phyloP scores from a whole-genome alignment of 768 basidiomycete genomes.

The Amanita pallidorosea region DNA sequence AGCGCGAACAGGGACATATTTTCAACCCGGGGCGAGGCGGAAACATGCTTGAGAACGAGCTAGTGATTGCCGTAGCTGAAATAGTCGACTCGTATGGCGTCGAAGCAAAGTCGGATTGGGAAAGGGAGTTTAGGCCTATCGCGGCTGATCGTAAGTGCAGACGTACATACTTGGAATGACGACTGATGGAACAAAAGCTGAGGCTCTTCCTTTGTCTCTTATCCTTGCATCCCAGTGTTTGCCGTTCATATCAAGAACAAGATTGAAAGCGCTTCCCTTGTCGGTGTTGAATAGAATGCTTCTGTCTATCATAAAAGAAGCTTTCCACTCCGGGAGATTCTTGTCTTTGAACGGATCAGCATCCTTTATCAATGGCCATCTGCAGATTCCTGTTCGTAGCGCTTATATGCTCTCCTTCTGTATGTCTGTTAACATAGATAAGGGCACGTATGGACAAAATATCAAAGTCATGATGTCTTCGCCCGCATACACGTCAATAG shows the following conservation, averaged over 20 bases:
- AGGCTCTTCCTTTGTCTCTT: slow-evolving; percentile 38
- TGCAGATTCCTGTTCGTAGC: slow-evolving; percentile 21
- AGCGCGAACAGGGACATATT: slow-evolving; percentile 14
- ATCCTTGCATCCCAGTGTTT: slow-evolving; percentile 53
- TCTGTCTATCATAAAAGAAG: slow-evolving; percentile 37
- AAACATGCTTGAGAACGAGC: slow-evolving; percentile 47
- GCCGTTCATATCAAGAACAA: slow-evolving; percentile 39
- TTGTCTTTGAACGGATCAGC: slow-evolving; percentile 18
- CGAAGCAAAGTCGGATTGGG: slow-evolving; percentile 36
- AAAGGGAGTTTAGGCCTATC: slow-evolving; percentile 55
- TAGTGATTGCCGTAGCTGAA: slow-evolving; percentile 63
- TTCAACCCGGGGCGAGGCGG: slow-evolving; percentile 21
- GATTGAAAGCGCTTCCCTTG: slow-evolving; percentile 53
- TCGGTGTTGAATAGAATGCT: slow-evolving; percentile 23
- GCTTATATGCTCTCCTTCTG: not conserved
- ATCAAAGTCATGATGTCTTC: slow-evolving; percentile 16
- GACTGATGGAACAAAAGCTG: slow-evolving; percentile 15
- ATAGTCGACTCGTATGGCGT: slow-evolving; percentile 40
- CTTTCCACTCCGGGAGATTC: slow-evolving; percentile 49
- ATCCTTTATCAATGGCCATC: slow-evolving; percentile 14
- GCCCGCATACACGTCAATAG: slow-evolving; percentile 12
- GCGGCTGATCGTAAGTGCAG: slow-evolving; percentile 8
- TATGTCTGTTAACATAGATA: not conserved
- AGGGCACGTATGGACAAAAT: slow-evolving; percentile 16
- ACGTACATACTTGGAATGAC: not conserved